Percentiles rank a stretch among this genome's conserved stretches.
Conservation (phyloP, 495 filamentous ascomycete genomes). For the Collariella sp. region DNA sequence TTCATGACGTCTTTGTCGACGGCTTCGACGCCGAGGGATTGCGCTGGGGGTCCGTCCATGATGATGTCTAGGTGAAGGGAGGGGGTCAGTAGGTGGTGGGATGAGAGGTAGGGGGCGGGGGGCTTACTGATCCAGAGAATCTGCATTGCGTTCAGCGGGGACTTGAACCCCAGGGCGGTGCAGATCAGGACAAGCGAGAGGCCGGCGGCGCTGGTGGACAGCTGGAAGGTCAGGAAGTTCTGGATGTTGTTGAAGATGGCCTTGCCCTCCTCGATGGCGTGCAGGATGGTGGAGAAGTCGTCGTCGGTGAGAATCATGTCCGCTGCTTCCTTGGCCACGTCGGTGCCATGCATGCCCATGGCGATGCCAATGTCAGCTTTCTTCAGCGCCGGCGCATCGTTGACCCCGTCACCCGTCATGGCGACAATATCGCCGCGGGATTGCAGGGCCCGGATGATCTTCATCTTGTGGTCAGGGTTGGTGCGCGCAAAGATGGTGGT, state of each 20-base stretch:
- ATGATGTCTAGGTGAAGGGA: slow-evolving; percentile 65
- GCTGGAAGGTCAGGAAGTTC: slow-evolving; percentile 97
- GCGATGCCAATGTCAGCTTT: slow-evolving; percentile 97
- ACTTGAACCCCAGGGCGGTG: slow-evolving; percentile 85
- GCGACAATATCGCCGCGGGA: slow-evolving; percentile 92
- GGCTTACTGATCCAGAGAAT: slow-evolving; percentile 97
- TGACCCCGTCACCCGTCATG: slow-evolving; percentile 98
- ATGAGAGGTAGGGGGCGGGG: neutral
- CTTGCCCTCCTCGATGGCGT: slow-evolving; percentile 96
- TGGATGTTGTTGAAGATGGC: slow-evolving; percentile 99
- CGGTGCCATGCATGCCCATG: slow-evolving; percentile 91
- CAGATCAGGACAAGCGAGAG: slow-evolving; percentile 84
- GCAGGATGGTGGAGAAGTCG: slow-evolving; percentile 94
- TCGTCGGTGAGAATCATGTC: slow-evolving; percentile 99
- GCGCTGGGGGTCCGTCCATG: slow-evolving; percentile 96
- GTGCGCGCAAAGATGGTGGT: slow-evolving; percentile 94
- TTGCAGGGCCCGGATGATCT: slow-evolving; percentile 87
- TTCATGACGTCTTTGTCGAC: slow-evolving; percentile 93
- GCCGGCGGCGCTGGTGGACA: slow-evolving; percentile 93
- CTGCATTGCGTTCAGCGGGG: slow-evolving; percentile 96
- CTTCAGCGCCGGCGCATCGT: slow-evolving; percentile 93
- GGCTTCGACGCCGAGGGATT: slow-evolving; percentile 92
- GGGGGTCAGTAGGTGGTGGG: slow-evolving; percentile 19
- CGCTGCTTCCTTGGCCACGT: slow-evolving; percentile 98
- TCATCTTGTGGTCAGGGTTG: slow-evolving; percentile 95